These are phyloP conservation scores for Termitomyces sp. DNA, from an alignment of 768 basidiomycete genomes.

Conservation along the genomic window DNA sequence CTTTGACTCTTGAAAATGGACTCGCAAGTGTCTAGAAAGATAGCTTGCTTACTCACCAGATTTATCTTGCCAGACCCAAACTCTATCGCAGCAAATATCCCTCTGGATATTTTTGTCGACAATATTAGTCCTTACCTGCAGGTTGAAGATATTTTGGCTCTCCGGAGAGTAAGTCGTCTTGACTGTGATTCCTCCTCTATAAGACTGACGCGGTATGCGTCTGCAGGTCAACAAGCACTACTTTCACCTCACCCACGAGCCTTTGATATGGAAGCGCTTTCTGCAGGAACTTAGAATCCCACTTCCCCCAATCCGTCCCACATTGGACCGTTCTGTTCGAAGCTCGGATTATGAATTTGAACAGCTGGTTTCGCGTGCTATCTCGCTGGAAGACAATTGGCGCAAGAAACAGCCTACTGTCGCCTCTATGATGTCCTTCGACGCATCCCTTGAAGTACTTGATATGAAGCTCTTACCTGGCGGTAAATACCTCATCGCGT, in stretches of 20 bases:
- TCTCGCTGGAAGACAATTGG: constrained; percentile 61
- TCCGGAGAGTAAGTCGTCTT: constrained; percentile 33
- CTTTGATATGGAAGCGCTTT: constrained; percentile 67
- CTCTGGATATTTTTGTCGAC: constrained; percentile 28
- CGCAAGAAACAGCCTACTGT: constrained; percentile 32
- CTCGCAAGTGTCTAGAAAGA: not conserved
- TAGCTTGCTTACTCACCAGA: not conserved
- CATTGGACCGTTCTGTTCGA: constrained; percentile 33
- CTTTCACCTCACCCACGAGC: constrained; percentile 60
- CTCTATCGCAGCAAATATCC: not conserved
- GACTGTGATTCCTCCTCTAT: not conserved
- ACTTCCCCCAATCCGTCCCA: constrained; percentile 57
- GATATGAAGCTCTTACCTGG: constrained; percentile 60
- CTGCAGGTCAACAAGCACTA: constrained; percentile 52
- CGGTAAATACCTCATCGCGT: constrained; percentile 63
- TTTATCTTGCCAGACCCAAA: not conserved
- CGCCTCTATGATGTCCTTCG: constrained; percentile 19
- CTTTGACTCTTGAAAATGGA: not conserved
- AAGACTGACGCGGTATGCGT: not conserved
- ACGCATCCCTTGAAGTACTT: constrained; percentile 32
- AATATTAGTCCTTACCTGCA: constrained; percentile 33
- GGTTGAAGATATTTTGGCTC: constrained; percentile 41
- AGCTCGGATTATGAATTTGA: constrained; percentile 44
- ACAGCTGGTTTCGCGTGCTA: constrained; percentile 52
- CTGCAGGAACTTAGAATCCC: constrained; percentile 45